phyloP scores from a whole-genome alignment of 768 basidiomycete genomes.

The Tricholoma flavovirens region DNA sequence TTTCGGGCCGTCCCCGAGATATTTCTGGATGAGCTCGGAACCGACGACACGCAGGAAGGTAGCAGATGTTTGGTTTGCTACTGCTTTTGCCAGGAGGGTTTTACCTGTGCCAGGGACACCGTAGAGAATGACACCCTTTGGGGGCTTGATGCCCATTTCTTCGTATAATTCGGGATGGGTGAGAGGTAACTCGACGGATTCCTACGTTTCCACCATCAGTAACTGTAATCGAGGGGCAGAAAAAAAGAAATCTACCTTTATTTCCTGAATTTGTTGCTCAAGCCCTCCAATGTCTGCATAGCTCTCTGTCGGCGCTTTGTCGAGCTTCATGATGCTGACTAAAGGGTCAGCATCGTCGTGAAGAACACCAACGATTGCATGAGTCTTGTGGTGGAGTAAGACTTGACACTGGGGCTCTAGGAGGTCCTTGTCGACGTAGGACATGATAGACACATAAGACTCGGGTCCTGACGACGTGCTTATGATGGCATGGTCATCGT shows the following conservation, averaged over 20 bases:
- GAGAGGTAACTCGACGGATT: constrained; percentile 95
- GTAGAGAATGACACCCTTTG: constrained; percentile 98
- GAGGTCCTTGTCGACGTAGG: constrained; percentile 96
- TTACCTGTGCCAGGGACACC: constrained; percentile 99
- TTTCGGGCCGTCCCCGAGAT: constrained; percentile 97
- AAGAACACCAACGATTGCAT: constrained; percentile 91
- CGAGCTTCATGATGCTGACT: constrained; percentile 97
- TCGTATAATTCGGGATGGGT: constrained; percentile 98
- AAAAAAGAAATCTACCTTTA: constrained; percentile 56
- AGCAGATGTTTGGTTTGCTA: constrained; percentile 96
- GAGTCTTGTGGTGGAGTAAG: constrained; percentile 91
- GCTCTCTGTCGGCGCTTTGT: constrained; percentile 98
- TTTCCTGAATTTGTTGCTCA: constrained; percentile 96
- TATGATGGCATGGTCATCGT: constrained; percentile 99
- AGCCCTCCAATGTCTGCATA: constrained; percentile 98
- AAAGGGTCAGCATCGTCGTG: constrained; percentile 94
- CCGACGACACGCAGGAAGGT: constrained; percentile 98
- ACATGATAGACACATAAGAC: constrained; percentile 96
- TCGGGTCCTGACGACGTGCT: constrained; percentile 93
- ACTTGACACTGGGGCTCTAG: constrained; percentile 96
- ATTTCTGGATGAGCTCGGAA: constrained; percentile 98
- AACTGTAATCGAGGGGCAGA: background rate
- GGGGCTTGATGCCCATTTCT: constrained; percentile 99
- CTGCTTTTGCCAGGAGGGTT: constrained; percentile 94
- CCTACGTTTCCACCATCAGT: constrained; percentile 38